Conservation (phyloP, 331 rosid genomes). For the Arachis monticola region DNA sequence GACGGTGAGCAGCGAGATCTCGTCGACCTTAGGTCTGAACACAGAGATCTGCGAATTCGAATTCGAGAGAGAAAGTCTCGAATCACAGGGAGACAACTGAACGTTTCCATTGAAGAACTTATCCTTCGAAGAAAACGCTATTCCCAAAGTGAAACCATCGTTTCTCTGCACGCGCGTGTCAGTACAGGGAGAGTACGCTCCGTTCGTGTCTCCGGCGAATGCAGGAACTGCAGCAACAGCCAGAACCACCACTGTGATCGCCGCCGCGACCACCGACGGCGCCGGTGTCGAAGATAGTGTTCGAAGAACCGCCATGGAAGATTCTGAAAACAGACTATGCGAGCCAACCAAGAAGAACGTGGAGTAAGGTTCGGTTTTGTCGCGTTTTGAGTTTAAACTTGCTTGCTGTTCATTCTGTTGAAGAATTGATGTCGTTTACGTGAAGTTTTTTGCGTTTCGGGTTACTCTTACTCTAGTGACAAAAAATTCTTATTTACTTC, state of each 20-base stretch:
- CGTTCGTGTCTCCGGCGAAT: conserved; percentile 59
- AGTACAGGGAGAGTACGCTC: conserved; percentile 66
- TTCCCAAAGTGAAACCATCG: conserved; percentile 84
- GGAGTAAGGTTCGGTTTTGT: conserved; percentile 18
- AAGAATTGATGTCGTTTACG: conserved; percentile 26
- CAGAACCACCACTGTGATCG: conserved; percentile 25
- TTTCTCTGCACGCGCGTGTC: conserved; percentile 71
- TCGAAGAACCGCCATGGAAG: conserved; percentile 56
- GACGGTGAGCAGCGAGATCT: conserved; percentile 64
- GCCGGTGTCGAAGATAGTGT: conserved; percentile 10
- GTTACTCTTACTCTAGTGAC: neutral
- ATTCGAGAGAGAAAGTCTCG: conserved; percentile 61
- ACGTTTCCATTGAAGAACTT: conserved; percentile 53
- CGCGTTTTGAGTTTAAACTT: neutral
- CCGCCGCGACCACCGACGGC: conserved; percentile 17
- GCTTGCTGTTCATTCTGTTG: conserved; percentile 5
- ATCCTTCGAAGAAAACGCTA: conserved; percentile 65
- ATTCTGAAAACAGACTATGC: conserved; percentile 4
- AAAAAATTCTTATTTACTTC: too few species aligned
- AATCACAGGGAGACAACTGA: conserved; percentile 72
- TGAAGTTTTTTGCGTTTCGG: neutral
- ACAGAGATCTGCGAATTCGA: conserved; percentile 62
- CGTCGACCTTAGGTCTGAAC: conserved; percentile 73
- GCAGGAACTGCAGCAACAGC: conserved; percentile 9
- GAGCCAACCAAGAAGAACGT: neutral